Evolutionary conservation across 2,329 filamentous ascomycete species (phyloP).

Genomic region (Orbilia javanica): DNA sequence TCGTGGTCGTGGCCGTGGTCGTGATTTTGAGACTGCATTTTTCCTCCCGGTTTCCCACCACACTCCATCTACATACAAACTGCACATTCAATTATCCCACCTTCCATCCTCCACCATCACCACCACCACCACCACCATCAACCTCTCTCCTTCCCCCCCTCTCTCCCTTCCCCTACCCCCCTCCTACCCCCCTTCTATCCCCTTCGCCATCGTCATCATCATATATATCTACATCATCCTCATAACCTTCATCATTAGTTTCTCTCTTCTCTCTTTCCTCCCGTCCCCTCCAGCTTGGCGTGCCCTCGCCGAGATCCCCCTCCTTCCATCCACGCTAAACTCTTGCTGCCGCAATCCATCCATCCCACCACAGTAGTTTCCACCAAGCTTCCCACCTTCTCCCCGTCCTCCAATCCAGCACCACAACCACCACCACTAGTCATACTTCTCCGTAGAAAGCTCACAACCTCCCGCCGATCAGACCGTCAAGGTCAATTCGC

Average conservation of each 20-base stretch:
- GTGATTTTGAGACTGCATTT: slow-evolving; percentile 8
- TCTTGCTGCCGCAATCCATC: background rate
- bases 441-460: slow-evolving; percentile 3
- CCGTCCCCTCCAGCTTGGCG: background rate
- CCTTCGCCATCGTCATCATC: background rate
- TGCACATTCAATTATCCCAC: slow-evolving; percentile 14
- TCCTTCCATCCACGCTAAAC: slow-evolving; percentile 21
- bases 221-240: background rate
- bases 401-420: background rate
- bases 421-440: too few species aligned
- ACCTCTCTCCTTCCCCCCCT: slow-evolving; percentile 18
- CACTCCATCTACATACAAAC: background rate
- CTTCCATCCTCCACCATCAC: slow-evolving; percentile 14
- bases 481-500: slow-evolving; percentile 28
- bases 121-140: slow-evolving; percentile 12
- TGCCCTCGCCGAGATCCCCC: slow-evolving; percentile 1
- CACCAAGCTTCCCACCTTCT: background rate
- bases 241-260: background rate
- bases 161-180: slow-evolving; percentile 9
- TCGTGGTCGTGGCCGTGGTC: too few species aligned
- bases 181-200: slow-evolving; percentile 13
- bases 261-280: background rate
- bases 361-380: slow-evolving; percentile 7
- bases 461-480: background rate
- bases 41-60: slow-evolving; percentile 3